Conservation (phyloP, 768 basidiomycete genomes). For the Hirschioporus abietinus region DNA sequence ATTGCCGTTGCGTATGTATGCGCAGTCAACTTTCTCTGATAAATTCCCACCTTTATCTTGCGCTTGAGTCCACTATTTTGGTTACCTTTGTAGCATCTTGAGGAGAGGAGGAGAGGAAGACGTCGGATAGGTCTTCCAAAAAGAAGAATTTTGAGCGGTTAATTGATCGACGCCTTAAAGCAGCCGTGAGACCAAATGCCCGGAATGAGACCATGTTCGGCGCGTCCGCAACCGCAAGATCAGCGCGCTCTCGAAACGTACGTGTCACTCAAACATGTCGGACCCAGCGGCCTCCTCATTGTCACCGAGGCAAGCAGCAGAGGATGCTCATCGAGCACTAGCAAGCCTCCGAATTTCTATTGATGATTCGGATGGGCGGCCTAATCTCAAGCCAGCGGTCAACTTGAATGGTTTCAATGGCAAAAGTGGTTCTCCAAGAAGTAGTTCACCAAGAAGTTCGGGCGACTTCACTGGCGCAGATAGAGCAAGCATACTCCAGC, state of each 20-base stretch:
- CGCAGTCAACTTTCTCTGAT: background rate
- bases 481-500: conserved; percentile 55
- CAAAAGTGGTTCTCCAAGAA: background rate
- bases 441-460: background rate
- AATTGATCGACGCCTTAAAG: background rate
- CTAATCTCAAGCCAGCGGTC: conserved; percentile 7
- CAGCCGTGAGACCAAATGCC: background rate
- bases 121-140: background rate
- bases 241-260: background rate
- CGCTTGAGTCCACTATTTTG: background rate
- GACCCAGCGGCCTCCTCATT: background rate
- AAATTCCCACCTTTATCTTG: background rate
- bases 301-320: conserved; percentile 7
- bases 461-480: conserved; percentile 29
- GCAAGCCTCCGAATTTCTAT: conserved; percentile 14
- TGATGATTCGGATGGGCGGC: conserved; percentile 10
- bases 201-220: background rate
- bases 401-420: conserved; percentile 8
- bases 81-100: background rate
- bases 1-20: background rate
- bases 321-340: conserved; percentile 14
- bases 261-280: background rate
- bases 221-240: background rate
- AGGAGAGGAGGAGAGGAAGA: background rate
- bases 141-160: background rate